Evolutionary conservation across 208 protist genomes (phyloP).

Genomic region (Novymonas esmeraldas): DNA sequence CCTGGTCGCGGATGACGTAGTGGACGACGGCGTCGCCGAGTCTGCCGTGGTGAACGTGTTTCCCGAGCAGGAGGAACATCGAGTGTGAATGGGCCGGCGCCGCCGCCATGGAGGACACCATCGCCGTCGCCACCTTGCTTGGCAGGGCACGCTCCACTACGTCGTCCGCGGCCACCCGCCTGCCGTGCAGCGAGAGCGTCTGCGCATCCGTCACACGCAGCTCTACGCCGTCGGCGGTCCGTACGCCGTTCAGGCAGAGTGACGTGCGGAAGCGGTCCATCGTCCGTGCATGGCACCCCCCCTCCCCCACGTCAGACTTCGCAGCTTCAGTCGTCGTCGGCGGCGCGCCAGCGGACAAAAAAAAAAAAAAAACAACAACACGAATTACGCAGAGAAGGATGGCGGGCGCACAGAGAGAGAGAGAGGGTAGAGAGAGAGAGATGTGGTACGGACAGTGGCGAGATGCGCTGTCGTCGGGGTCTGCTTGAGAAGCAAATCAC

Average conservation of each 20-base stretch:
- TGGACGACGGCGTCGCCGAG: conserved; percentile 35
- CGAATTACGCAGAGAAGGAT: background rate
- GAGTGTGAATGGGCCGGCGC: conserved; percentile 41
- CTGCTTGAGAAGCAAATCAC: too few species aligned
- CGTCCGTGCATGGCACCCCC: background rate
- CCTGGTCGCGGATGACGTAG: conserved; percentile 29
- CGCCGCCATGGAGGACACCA: conserved; percentile 35
- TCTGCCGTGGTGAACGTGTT: conserved; percentile 17
- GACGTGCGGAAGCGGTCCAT: conserved; percentile 52
- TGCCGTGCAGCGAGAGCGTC: conserved; percentile 30
- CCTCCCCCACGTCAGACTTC: too few species aligned
- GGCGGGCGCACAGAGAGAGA: background rate
- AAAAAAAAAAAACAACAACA: too few species aligned
- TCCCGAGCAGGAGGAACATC: conserved; percentile 39
- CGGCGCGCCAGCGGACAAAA: too few species aligned
- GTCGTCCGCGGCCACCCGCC: conserved; percentile 27
- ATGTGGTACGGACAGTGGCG: background rate
- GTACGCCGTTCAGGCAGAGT: conserved; percentile 44
- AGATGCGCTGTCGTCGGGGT: too few species aligned
- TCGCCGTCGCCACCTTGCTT: conserved; percentile 36
- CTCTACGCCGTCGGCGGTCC: conserved; percentile 25
- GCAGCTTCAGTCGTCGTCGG: too few species aligned
- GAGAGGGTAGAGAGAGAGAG: background rate
- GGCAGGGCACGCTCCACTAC: conserved; percentile 53
- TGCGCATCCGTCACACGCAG: conserved; percentile 28